Conservation (phyloP, 257 asterid species). For the Penstemon newberryi region DNA sequence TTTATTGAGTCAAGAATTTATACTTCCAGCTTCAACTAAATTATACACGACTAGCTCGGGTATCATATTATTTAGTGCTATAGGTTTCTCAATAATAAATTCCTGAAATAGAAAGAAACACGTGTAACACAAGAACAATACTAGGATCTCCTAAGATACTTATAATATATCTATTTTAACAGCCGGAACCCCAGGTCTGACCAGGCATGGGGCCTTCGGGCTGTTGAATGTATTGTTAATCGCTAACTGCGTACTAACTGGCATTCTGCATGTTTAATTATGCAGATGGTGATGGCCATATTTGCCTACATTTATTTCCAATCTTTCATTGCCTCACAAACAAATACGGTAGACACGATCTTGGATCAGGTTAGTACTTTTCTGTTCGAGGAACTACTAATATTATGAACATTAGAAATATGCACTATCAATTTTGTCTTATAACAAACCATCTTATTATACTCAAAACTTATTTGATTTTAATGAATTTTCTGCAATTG, state of each 20-base stretch:
- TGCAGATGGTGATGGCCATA: constrained; percentile 76
- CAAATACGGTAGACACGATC: constrained; percentile 50
- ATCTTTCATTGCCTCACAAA: constrained; percentile 51
- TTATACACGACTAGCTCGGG: too few species aligned
- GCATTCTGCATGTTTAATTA: neutral
- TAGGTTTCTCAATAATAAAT: too few species aligned
- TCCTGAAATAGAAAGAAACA: too few species aligned
- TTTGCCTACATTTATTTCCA: constrained; percentile 64
- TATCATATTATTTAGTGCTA: too few species aligned
- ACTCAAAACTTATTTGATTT: neutral
- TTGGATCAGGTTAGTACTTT: constrained; percentile 53
- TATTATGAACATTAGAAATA: neutral
- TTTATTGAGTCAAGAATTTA: too few species aligned
- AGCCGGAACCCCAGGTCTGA: too few species aligned
- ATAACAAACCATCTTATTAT: neutral
- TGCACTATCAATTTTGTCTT: neutral
- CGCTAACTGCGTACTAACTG: neutral
- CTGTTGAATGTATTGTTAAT: too few species aligned
- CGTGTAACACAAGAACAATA: too few species aligned
- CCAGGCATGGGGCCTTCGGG: too few species aligned
- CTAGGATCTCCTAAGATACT: too few species aligned
- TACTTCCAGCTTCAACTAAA: too few species aligned
- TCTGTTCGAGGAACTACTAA: neutral
- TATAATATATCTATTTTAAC: too few species aligned
- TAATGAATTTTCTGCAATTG: constrained; percentile 13